phyloP scores from a whole-genome alignment of 1,284 basidiomycete species.

The Cutaneotrichosporon sp. region DNA sequence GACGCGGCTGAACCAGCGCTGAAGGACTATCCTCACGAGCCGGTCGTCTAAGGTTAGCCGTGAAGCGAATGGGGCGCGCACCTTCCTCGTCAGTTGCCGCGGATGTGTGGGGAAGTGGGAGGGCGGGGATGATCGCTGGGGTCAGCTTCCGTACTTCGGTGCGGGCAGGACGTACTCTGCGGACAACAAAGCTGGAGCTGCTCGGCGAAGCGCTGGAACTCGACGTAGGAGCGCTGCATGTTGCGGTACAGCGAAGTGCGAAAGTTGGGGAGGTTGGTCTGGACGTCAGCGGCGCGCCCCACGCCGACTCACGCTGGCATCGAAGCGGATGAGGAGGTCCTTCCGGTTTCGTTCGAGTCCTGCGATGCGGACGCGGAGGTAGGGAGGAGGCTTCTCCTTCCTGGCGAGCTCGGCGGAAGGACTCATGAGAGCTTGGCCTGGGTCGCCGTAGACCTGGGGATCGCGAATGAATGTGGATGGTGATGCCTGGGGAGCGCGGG shows the following conservation, averaged over 20 bases:
- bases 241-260: constrained; percentile 84
- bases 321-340: constrained; percentile 86
- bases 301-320: constrained; percentile 72
- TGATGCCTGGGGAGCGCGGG: constrained; percentile 11
- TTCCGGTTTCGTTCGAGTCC: constrained; percentile 88
- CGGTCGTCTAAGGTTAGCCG: constrained; percentile 65
- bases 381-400: constrained; percentile 57
- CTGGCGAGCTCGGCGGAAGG: constrained; percentile 18
- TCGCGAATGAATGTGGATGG: constrained; percentile 30
- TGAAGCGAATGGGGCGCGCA: constrained; percentile 25
- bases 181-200: constrained; percentile 78
- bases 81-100: constrained; percentile 92
- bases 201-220: constrained; percentile 90
- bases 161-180: constrained; percentile 60
- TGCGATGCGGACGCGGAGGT: constrained; percentile 81
- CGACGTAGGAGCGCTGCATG: constrained; percentile 83
- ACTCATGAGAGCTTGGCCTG: constrained; percentile 34
- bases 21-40: constrained; percentile 85
- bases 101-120: constrained; percentile 87
- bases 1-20: constrained; percentile 85
- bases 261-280: constrained; percentile 93
- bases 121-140: constrained; percentile 76
- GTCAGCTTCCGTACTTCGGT: constrained; percentile 16
- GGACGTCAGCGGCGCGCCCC: constrained; percentile 12
- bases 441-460: constrained; percentile 48